A percentile compares a stretch with the other conserved stretches of the same genome.
These are phyloP conservation scores for Pythium rishiriense DNA, from an alignment of 352 stramenopile genomes.

Conservation along the genomic window DNA sequence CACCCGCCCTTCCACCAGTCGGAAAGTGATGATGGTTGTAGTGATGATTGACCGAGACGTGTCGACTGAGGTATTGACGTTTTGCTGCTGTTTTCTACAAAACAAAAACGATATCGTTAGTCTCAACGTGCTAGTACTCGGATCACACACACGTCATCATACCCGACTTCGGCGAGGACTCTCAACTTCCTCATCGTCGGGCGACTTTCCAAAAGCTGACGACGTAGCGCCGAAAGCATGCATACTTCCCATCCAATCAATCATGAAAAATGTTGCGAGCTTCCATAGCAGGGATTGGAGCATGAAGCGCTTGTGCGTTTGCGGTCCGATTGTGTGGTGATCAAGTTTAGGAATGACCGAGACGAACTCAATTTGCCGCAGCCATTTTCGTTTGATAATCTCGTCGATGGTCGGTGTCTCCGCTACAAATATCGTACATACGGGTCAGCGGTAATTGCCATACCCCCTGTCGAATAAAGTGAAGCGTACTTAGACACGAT, in stretches of 20 bases:
- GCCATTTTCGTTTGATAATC: slow-evolving; percentile 50
- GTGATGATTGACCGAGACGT: slow-evolving; percentile 18
- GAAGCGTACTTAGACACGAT: slow-evolving; percentile 47
- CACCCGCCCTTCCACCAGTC: background rate
- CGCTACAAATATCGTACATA: slow-evolving; percentile 3
- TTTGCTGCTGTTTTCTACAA: slow-evolving; percentile 15
- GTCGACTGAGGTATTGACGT: slow-evolving; percentile 17
- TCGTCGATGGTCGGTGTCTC: slow-evolving; percentile 29
- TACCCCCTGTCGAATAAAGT: background rate
- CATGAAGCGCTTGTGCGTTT: slow-evolving; percentile 4
- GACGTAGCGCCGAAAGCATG: slow-evolving; percentile 4
- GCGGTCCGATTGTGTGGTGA: slow-evolving; percentile 11
- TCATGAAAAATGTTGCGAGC: slow-evolving; percentile 44
- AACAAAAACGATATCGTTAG: background rate
- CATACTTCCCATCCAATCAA: slow-evolving; percentile 37
- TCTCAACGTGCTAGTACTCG: no score
- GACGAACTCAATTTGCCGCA: slow-evolving; percentile 59
- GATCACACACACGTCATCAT: background rate
- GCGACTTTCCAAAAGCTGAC: background rate
- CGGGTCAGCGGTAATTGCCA: no score
- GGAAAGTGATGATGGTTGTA: slow-evolving; percentile 9
- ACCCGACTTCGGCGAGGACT: slow-evolving; percentile 6
- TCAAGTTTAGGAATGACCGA: slow-evolving; percentile 40
- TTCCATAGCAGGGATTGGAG: slow-evolving; percentile 53
- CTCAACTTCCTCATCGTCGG: slow-evolving; percentile 29